These are phyloP conservation scores for Rhododendron kiyosumense DNA, from an alignment of 148 eudicot genomes.

Conservation along the genomic window DNA sequence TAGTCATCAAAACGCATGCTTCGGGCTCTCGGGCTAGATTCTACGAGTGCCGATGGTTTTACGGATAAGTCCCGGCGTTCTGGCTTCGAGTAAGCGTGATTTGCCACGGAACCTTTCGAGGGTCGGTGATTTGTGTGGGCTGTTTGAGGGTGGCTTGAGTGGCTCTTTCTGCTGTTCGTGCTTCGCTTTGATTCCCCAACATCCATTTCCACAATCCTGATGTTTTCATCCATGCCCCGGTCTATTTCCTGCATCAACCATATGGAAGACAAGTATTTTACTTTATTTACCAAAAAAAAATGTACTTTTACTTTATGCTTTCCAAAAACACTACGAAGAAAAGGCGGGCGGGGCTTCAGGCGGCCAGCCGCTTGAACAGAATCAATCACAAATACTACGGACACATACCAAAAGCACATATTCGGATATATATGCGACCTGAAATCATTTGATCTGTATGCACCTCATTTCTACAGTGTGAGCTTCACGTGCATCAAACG, in stretches of 20 bases:
- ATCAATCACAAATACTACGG: no score
- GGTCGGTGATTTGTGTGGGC: conserved; percentile 39
- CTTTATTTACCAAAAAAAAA: background rate
- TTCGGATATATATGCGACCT: no score
- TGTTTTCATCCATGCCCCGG: conserved; percentile 42
- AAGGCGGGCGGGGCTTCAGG: no score
- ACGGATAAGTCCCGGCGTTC: conserved; percentile 52
- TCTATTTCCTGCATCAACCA: conserved; percentile 32
- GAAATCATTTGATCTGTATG: no score
- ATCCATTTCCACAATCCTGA: conserved; percentile 89
- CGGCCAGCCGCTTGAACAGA: no score
- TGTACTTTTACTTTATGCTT: no score
- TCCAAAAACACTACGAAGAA: no score
- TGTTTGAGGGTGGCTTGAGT: conserved; percentile 29
- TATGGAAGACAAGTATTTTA: background rate
- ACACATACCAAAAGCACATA: background rate
- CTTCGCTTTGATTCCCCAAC: conserved; percentile 40
- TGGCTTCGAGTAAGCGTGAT: conserved; percentile 23
- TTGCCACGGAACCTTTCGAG: conserved; percentile 21
- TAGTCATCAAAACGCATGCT: no score
- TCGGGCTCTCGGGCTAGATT: conserved; percentile 31
- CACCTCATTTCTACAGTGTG: background rate
- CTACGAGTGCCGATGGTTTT: conserved; percentile 55
- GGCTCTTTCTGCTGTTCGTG: conserved; percentile 31
- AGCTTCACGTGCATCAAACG: background rate